phyloP scores from a whole-genome alignment of 371 early-diverging fungal genomes.

The Mortierella sp. region DNA sequence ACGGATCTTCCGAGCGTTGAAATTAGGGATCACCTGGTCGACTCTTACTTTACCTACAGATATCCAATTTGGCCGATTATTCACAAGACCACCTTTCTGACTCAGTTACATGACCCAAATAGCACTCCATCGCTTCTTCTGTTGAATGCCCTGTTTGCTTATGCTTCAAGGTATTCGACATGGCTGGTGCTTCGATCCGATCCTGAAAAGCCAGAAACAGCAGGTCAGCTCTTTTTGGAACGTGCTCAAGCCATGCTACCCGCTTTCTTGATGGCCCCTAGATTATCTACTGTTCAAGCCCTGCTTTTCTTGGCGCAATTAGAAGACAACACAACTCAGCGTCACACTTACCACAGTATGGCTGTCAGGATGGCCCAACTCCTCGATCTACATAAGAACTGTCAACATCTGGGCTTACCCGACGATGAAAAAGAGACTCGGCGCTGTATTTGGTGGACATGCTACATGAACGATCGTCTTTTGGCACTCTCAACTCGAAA shows the following conservation, averaged over 20 bases:
- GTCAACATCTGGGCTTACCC: constrained; percentile 44
- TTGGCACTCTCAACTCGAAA: constrained; percentile 50
- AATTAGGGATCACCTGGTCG: constrained; percentile 54
- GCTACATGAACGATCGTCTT: constrained; percentile 56
- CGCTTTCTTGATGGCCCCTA: constrained; percentile 53
- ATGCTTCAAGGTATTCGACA: constrained; percentile 49
- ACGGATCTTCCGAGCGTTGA: constrained; percentile 53
- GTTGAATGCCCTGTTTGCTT: constrained; percentile 55
- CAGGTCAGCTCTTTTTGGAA: constrained; percentile 55
- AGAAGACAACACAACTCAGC: constrained; percentile 55
- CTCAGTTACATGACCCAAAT: constrained; percentile 56
- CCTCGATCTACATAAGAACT: constrained; percentile 48
- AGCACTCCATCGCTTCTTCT: constrained; percentile 57
- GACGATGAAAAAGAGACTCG: constrained; percentile 54
- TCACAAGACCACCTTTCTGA: constrained; percentile 56
- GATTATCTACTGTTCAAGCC: constrained; percentile 52
- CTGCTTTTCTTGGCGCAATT: constrained; percentile 48
- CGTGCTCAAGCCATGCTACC: constrained; percentile 57
- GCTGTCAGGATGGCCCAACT: constrained; percentile 55
- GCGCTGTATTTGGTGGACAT: constrained; percentile 56
- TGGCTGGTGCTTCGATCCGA: constrained; percentile 55
- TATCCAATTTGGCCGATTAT: constrained; percentile 57
- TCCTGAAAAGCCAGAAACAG: constrained; percentile 53
- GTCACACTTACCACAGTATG: constrained; percentile 56
- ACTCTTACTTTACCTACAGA: constrained; percentile 54